Base-by-base conservation (phyloP, 2,329 filamentous ascomycete species). In the Tolypocladium cylindrosporum region DNA sequence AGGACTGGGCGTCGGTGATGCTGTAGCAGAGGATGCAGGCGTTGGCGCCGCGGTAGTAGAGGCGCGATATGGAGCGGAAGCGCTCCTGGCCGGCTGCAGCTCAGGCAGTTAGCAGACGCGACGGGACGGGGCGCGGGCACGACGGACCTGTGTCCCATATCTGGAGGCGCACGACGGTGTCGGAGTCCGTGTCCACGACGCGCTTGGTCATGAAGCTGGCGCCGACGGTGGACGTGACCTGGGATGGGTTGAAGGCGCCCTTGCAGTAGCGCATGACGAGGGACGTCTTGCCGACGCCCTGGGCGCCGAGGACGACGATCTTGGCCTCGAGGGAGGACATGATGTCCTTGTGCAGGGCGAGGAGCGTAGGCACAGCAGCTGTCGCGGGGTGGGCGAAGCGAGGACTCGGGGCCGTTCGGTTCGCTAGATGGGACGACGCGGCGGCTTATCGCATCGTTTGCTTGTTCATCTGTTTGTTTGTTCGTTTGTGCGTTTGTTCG, bases 31-130 rank as follows among this genome's bases (percentile, higher is more conserved):
- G 83, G 60, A 97, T 90, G 67, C 90, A 94, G 59, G 92, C 92
- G 69, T 96, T 93, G 61, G 93, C 93, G 69, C 92, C 92, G 68
- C 93, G 88, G 75, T 99, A 99, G 79, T 97, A 97, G 57, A 99
- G 84, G 58, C 92, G 88, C 11, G 91, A 95, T 68, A 99, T 97
- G 61, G 89, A 92, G 66, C 93, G 86, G 72, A 97, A 99, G 58
- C 93, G 86, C 77, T 99, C 93, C 70, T 99, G 93, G 61, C 93
- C 93, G 58, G 93, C 85, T 79, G 70, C 58, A 31, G 24, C 27
- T 5, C 31, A 24, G 27, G 27, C 27, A 59, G 57, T 58, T 4
- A 58, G 59, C 45, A 58, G 41, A 43, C 52, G 51, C 31, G 10
- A 34, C 11, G 1, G 14, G 27, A n/a, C 1, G 16, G n/a, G 27